phyloP scores from a whole-genome alignment of 495 filamentous ascomycete species.

The Talaromyces proteolyticus region DNA sequence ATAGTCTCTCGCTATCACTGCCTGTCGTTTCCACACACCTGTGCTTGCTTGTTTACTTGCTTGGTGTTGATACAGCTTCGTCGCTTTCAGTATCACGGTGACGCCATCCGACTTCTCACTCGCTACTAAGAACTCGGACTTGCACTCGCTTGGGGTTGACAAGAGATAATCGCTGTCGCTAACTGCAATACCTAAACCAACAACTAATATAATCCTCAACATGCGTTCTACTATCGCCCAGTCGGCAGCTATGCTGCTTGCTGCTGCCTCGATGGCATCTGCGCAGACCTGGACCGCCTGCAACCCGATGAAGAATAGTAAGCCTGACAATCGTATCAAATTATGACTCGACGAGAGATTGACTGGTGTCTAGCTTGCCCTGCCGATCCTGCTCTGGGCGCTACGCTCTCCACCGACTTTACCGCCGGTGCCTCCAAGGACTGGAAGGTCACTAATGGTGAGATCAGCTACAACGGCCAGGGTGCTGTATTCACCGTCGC shows the following conservation, averaged over 20 bases:
- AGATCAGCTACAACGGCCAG: conserved; percentile 43
- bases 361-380: conserved; percentile 59
- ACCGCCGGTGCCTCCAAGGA: conserved; percentile 45
- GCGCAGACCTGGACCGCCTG: conserved; percentile 44
- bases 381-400: conserved; percentile 56
- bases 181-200: no score
- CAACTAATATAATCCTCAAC: no score
- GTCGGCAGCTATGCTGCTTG: conserved; percentile 27
- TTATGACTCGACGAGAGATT: conserved; percentile 5
- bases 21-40: no score
- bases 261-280: conserved; percentile 25
- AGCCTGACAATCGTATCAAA: no score
- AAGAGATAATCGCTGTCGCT: neutral
- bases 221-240: conserved; percentile 12
- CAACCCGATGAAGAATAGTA: conserved; percentile 31
- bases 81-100: neutral
- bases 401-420: conserved; percentile 60
- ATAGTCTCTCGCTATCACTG: no score
- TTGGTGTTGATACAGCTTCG: neutral
- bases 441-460: conserved; percentile 58
- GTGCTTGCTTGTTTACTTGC: no score
- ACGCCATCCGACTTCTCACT: neutral
- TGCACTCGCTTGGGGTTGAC: neutral
- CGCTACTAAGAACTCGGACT: neutral
- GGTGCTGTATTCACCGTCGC: conserved; percentile 68